These are phyloP conservation scores for Rubia yunnanensis DNA, from an alignment of 257 asterid species.

Conservation along the genomic window DNA sequence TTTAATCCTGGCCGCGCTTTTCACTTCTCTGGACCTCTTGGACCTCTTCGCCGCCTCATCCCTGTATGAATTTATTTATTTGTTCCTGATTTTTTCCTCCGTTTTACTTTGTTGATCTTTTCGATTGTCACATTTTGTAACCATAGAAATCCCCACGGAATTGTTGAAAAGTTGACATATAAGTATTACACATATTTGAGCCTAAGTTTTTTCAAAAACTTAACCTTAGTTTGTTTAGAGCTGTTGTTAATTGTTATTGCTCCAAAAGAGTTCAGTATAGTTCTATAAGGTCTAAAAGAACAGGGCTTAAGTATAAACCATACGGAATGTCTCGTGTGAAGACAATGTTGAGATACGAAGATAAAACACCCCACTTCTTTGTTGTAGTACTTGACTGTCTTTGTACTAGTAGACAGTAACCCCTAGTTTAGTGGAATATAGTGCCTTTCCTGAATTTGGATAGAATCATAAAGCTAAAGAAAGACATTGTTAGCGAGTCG, in stretches of 20 bases:
- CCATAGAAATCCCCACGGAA: neutral
- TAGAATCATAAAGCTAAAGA: neutral
- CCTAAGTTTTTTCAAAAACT: neutral
- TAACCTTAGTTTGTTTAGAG: neutral
- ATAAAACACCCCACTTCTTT: no score
- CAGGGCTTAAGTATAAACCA: neutral
- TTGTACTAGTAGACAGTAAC: neutral
- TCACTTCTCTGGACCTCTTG: slow-evolving; percentile 28
- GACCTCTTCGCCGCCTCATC: slow-evolving; percentile 33
- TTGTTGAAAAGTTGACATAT: neutral
- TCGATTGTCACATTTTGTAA: neutral
- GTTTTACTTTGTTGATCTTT: neutral
- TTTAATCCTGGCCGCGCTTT: slow-evolving; percentile 41
- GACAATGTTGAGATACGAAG: neutral
- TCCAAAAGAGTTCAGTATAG: neutral
- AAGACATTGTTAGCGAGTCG: no score
- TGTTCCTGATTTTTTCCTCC: neutral
- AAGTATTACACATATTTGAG: no score
- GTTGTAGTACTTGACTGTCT: neutral
- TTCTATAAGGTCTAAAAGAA: neutral
- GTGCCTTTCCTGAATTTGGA: neutral
- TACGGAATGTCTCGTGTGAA: neutral
- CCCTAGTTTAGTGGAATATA: neutral
- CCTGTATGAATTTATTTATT: slow-evolving; percentile 25
- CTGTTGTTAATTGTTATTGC: neutral